Base-by-base conservation (phyloP, 1,284 basidiomycete species). In the Ceraceosorus bombacis region DNA sequence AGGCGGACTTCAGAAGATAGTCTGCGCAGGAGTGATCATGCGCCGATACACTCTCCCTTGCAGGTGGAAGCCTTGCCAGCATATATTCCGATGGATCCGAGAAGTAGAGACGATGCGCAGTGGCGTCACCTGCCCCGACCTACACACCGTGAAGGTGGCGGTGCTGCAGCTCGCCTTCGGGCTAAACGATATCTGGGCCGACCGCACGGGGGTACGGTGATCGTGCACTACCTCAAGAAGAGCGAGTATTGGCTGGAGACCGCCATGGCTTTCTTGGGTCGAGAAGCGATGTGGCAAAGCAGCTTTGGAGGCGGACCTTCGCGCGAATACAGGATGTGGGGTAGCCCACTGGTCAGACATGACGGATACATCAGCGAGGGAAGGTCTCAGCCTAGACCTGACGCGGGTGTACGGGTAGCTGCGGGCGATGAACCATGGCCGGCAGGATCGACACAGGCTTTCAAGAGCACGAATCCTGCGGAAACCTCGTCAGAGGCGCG, bases 181-280 rank as follows among this genome's bases (percentile, higher is more conserved):
- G 82, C 53, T 68, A 76, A 65, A 56, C 68, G 67, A 41, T 70
- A 57, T 75, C 78, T 69, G 15, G 71, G 64, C 49, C 63, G 54
- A 7, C 69, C 70, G 5, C 64, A 79, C 54, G 94, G 94, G 2
- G 94, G 94, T 4, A 98, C 94, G 0, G 84, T 94, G 50, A 88
- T 92, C 36, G 91, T 98, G 51, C 94, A 98, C 80, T 97, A 89
- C 77, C 87, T 97, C 81, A 98, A 97, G 84, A 88, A 90, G 78
- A 86, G 90, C 70, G 87, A 89, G 80, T 98, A 93, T 94, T 97
- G 90, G 79, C 79, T 90, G 67, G 94, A 98, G 80, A 90, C 94
- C 0, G 88, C 90, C 12, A 79, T 92, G 13, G 91, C 90, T 17
- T 80, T 97, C 17, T 81, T 96, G 39, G 89, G 90, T 48, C 83